Evolutionary conservation across 495 filamentous ascomycete species (phyloP), one percentile per base, ranked within the genome.

Genomic region (Penicillium dipodomyicola): DNA sequence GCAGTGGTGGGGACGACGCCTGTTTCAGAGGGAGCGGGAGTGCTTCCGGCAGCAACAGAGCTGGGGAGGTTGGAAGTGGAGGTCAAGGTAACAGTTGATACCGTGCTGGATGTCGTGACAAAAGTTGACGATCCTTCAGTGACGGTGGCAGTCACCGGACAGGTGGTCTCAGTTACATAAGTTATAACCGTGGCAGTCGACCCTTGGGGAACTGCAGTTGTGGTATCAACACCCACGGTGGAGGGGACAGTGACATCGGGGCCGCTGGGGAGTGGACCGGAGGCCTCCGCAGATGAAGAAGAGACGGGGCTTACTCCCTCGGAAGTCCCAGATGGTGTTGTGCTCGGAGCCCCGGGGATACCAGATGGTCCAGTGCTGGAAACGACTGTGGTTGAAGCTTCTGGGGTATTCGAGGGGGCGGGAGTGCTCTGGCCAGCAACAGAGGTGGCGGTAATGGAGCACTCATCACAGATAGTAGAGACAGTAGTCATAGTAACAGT

Each of bases 81-180:
- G 3, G 74, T 76, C 43, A 69, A 52, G 30, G 65, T 69, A 20
- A 74, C 58, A 5, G 73, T 74, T 5, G 77, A 77, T 17, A 77
- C 59, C 15, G 76, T 76, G 54, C 65, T 67, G 54, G 64, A 68
- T 41, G 73, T 67, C 4, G 74, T 69, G 23, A 65, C 66, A 55
- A 65, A 67, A 19, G 65, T 64, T 12, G 62, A 68, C 9, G 59
- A 65, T n/a, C 71, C 67, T 22, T 76, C 68, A 29, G 67, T 70
- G 49, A 66, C 60, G 33, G 72, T 72, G 46, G 56, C 65, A 42
- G 77, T 78, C 42, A 77, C 62, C 35, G 76, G 70, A 60, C 72
- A 77, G 57, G 71, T 74, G 20, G 78, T 77, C 27, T 76, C 69
- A 52, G 72, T 73, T 25, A 61, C 64, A 33, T 74, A 76, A 2